These are phyloP conservation scores for Ophiognomonia clavigignenti-juglandacearum DNA, from an alignment of 2,329 filamentous ascomycete genomes.

Conservation along the genomic window DNA sequence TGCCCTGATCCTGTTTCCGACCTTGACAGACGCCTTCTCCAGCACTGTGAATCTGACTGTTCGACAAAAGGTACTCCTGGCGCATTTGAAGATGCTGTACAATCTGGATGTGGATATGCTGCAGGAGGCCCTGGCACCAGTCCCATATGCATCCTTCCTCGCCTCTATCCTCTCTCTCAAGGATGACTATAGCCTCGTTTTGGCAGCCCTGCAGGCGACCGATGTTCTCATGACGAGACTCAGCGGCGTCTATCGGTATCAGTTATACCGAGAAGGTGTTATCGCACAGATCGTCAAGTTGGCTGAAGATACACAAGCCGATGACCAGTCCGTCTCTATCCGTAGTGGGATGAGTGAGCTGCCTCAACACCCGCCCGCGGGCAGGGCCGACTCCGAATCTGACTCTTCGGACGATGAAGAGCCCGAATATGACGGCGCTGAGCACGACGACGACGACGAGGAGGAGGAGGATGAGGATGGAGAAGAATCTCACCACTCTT, in stretches of 20 bases:
- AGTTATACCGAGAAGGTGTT: conserved; percentile 95
- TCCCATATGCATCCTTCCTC: conserved; percentile 92
- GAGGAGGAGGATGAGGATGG: conserved; percentile 46
- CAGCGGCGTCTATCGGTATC: conserved; percentile 85
- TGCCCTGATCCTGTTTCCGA: conserved; percentile 87
- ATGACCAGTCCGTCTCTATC: conserved; percentile 21
- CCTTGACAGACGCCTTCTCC: conserved; percentile 92
- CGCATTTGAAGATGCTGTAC: conserved; percentile 97
- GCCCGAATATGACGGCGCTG: conserved; percentile 33
- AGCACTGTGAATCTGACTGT: conserved; percentile 95
- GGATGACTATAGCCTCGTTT: conserved; percentile 83
- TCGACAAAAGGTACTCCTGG: conserved; percentile 87
- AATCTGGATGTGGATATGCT: conserved; percentile 85
- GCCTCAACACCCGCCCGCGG: conserved; percentile 25
- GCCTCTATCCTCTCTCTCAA: conserved; percentile 94
- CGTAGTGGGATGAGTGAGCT: conserved; percentile 21
- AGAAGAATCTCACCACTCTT: conserved; percentile 28
- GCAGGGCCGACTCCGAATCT: conserved; percentile 19
- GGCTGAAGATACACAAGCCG: conserved; percentile 43
- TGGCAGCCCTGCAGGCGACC: conserved; percentile 81
- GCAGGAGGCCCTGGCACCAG: conserved; percentile 76
- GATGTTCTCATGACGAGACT: conserved; percentile 82
- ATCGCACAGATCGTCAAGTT: conserved; percentile 86
- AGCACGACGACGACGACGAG: conserved; percentile 45
- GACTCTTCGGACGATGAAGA: conserved; percentile 36